phyloP scores from a whole-genome alignment of 1,139 yeast genomes.

The Pichia inconspicua region DNA sequence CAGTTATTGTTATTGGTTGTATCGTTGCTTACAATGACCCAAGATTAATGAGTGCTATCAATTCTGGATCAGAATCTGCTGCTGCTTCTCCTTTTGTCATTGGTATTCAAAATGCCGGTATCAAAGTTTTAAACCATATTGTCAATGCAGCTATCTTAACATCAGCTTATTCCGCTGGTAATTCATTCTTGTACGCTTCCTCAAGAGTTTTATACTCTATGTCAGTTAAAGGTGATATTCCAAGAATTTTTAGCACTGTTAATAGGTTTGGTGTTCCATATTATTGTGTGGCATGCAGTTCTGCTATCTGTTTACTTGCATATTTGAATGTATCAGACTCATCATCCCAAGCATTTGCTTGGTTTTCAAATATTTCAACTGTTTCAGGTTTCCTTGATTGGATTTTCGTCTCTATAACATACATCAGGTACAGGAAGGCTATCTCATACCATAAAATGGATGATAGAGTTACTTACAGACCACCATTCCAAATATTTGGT shows the following conservation, averaged over 20 bases:
- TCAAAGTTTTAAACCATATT: conserved; percentile 29
- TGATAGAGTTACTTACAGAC: conserved; percentile 40
- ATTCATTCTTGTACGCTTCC: conserved; percentile 42
- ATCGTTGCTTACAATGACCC: conserved; percentile 34
- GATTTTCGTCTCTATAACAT: conserved; percentile 34
- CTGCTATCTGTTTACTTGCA: conserved; percentile 33
- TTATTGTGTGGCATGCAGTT: conserved; percentile 34
- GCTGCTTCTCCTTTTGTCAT: conserved; percentile 40
- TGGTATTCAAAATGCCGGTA: conserved; percentile 35
- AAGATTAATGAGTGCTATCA: conserved; percentile 29
- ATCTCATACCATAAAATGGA: conserved; percentile 33
- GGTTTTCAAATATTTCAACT: conserved; percentile 32
- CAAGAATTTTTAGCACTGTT: conserved; percentile 45
- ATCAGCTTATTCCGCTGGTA: conserved; percentile 35
- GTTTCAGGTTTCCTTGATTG: conserved; percentile 32
- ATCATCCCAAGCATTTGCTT: conserved; percentile 27
- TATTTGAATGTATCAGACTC: conserved; percentile 26
- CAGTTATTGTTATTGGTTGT: conserved; percentile 40
- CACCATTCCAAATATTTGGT: conserved; percentile 38
- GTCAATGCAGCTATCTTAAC: conserved; percentile 35
- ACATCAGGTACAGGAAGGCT: conserved; percentile 42
- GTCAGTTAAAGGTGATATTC: conserved; percentile 57
- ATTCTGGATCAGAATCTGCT: conserved; percentile 20
- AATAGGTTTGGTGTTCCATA: conserved; percentile 56
- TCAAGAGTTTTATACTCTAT: conserved; percentile 51